Evolutionary conservation across 2,329 filamentous ascomycete genomes (phyloP).

Genomic region (Calonectria pteridis): DNA sequence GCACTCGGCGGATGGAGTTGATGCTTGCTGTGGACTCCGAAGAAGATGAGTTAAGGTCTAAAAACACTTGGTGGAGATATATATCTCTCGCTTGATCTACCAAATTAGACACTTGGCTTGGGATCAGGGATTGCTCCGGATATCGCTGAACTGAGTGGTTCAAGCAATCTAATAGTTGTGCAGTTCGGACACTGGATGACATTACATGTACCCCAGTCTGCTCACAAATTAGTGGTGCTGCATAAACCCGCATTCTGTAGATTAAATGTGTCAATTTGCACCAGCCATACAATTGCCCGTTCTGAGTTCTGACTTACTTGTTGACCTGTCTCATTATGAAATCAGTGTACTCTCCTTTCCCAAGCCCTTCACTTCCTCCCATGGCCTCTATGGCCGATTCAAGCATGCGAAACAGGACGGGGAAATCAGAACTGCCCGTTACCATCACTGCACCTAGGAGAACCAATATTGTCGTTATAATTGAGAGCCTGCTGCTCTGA

Average conservation of each 20-base stretch:
- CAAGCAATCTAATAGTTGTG: constrained; percentile 39
- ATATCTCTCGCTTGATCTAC: constrained; percentile 87
- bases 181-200: constrained; percentile 35
- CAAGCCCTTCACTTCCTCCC: constrained; percentile 36
- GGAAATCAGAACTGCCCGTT: constrained; percentile 44
- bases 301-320: constrained; percentile 33
- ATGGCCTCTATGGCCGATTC: constrained; percentile 44
- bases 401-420: constrained; percentile 40
- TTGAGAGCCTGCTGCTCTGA: constrained; percentile 30
- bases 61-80: constrained; percentile 78
- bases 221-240: constrained; percentile 40
- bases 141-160: constrained; percentile 67
- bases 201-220: constrained; percentile 41
- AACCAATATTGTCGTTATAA: constrained; percentile 39
- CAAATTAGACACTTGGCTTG: constrained; percentile 82
- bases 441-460: constrained; percentile 43
- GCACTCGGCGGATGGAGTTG: constrained; percentile 35
- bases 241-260: constrained; percentile 54
- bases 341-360: constrained; percentile 30
- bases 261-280: constrained; percentile 52
- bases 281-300: background rate
- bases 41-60: constrained; percentile 33
- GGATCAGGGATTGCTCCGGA: constrained; percentile 81
- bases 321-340: constrained; percentile 44
- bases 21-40: background rate